phyloP scores from a whole-genome alignment of 2,329 filamentous ascomycete species.

The Calonectria hongkongensis region DNA sequence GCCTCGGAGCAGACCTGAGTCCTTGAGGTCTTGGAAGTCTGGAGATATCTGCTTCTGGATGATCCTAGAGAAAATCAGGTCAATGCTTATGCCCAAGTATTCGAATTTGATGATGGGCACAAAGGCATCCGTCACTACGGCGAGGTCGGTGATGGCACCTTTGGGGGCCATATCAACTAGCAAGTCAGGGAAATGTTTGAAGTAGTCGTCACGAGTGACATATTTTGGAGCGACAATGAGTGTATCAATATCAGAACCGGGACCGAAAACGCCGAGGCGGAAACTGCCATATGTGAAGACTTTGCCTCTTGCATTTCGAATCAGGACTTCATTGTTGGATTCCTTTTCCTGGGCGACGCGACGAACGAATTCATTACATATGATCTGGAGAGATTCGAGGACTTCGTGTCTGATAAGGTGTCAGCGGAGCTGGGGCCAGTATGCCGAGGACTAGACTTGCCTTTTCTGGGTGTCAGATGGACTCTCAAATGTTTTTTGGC shows the following conservation, averaged over 20 bases:
- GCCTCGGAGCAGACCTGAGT: constrained; percentile 89
- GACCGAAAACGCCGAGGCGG: constrained; percentile 93
- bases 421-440: constrained; percentile 34
- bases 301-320: constrained; percentile 91
- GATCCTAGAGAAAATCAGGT: constrained; percentile 91
- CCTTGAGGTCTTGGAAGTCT: constrained; percentile 82
- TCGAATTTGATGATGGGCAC: constrained; percentile 99
- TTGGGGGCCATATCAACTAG: constrained; percentile 84
- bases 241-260: constrained; percentile 98
- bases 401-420: constrained; percentile 76
- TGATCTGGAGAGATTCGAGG: constrained; percentile 83
- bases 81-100: constrained; percentile 92
- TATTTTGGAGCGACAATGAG: constrained; percentile 94
- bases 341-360: constrained; percentile 85
- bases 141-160: constrained; percentile 89
- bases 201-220: constrained; percentile 92
- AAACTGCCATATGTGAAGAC: constrained; percentile 98
- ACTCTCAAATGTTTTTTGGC: constrained; percentile 93
- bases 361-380: constrained; percentile 91
- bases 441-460: constrained; percentile 63
- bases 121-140: constrained; percentile 90
- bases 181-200: constrained; percentile 88
- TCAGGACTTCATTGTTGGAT: constrained; percentile 82
- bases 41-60: constrained; percentile 81
- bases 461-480: constrained; percentile 88